These are phyloP conservation scores for Neurospora sp. DNA, from an alignment of 495 filamentous ascomycete genomes.

Conservation along the genomic window DNA sequence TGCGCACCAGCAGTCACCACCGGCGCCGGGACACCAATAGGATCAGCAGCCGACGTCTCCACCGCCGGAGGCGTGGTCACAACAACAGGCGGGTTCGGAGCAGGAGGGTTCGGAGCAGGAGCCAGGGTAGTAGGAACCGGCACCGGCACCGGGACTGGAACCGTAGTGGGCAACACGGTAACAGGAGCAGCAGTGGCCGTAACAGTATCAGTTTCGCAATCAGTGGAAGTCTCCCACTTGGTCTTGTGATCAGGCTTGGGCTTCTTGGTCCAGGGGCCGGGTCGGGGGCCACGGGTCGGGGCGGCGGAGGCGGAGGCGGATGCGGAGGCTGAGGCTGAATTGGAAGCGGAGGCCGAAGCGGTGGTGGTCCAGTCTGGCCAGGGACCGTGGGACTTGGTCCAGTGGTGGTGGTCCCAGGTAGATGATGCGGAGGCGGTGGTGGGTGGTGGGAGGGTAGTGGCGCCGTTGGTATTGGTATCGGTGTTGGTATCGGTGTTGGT, in stretches of 20 bases:
- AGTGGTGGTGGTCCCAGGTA: conserved; percentile 1
- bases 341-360: not conserved
- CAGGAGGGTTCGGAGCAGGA: not conserved
- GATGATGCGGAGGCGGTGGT: not conserved
- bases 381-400: not conserved
- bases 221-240: not conserved
- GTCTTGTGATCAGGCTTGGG: not conserved
- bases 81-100: not conserved
- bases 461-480: not conserved
- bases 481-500: not conserved
- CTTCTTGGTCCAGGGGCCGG: not conserved
- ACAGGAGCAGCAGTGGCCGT: conserved; percentile 4
- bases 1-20: not conserved
- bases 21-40: not conserved
- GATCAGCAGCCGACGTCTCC: not conserved
- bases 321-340: not conserved
- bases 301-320: not conserved
- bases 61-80: not conserved
- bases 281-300: not conserved
- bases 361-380: not conserved
- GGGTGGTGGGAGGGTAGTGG: not conserved
- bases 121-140: not conserved
- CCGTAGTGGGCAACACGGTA: not conserved
- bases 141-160: not conserved
- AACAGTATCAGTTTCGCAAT: not conserved